Base-by-base conservation (phyloP, 225 moss, liverwort and hornwort genomes). In the Sphagnum contortum region DNA sequence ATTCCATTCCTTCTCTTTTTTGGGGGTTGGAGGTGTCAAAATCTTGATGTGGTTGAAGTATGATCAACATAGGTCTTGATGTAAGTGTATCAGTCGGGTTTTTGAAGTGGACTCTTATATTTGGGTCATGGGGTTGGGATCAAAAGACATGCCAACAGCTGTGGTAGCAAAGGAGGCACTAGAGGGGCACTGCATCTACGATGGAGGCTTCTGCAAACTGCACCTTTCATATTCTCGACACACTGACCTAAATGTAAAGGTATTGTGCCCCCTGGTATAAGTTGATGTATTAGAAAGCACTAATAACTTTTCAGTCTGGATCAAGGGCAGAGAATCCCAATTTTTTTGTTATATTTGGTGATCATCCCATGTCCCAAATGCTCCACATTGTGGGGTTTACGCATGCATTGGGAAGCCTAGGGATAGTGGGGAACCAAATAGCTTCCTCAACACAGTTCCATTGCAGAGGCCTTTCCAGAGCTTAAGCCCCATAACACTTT, bases 161-260 rank as follows among this genome's bases (percentile, higher is more conserved):
- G 93, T 98, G n/a, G 90, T 87, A 60, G 98, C 98, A 10, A 98
- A 98, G 81, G 98, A 98, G 59, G 98, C 98, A 5, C 81, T 98
- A 47, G 98, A 98, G 78, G 98, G 93, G 60, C 98, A 98, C 76
- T 98, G 98, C 81, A 98, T 98, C 67, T 98, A 98, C 68, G 93
- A 98, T 60, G 98, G 98, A 49, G 98, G 98, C 75, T 98, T 75
- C 79, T 98, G 98, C 98, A 98, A 98, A 84, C 98, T 98, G 69
- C 98, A 98, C 70, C 80, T 98, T 3, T 98, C 98, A 7, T 98
- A 98, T 77, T 98, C 98, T 78, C 98, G 98, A 72, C 98, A 98
- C 76, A 98, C 93, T 89, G 98, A 98, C 74, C 91, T 98, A 91
- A 98, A 98, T 98, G 93, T 98, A 98, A 91, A 98, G 98, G 93